Conservation (phyloP, 208 protist species). For the Phytomonas francai region DNA sequence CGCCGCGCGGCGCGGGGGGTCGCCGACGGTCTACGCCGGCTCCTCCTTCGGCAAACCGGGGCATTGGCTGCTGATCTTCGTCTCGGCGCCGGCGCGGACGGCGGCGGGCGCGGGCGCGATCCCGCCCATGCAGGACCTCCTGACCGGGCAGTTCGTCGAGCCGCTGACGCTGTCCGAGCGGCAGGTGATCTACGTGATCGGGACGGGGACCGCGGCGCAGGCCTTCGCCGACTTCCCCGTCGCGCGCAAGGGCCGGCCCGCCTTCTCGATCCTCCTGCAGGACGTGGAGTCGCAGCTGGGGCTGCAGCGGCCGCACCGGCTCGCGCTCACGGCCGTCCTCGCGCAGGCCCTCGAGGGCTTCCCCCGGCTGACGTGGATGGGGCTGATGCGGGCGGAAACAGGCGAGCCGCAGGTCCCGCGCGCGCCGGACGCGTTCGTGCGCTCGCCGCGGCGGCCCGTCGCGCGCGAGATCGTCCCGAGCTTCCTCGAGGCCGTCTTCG, state of each 20-base stretch:
- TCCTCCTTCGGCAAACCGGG: too few relatives aligned
- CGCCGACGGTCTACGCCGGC: slow-evolving; percentile 1
- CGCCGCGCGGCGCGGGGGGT: slow-evolving; percentile 17
- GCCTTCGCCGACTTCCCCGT: slow-evolving; percentile 66
- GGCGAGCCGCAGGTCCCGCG: slow-evolving; percentile 48
- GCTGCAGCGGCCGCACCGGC: slow-evolving; percentile 35
- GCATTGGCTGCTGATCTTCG: slow-evolving; percentile 54
- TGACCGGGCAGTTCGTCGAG: slow-evolving; percentile 85
- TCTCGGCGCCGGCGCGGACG: slow-evolving; percentile 56
- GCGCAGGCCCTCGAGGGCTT: slow-evolving; percentile 72
- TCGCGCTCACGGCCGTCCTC: slow-evolving; percentile 59
- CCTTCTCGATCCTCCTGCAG: slow-evolving; percentile 74
- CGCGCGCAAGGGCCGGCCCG: slow-evolving; percentile 59
- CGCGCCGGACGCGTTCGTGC: slow-evolving; percentile 39
- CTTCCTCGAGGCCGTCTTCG: slow-evolving; percentile 73
- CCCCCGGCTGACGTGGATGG: slow-evolving; percentile 84
- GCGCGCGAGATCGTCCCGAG: slow-evolving; percentile 71
- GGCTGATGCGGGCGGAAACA: slow-evolving; percentile 73
- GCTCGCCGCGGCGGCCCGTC: slow-evolving; percentile 62
- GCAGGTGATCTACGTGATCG: slow-evolving; percentile 82
- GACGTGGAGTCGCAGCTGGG: slow-evolving; percentile 82
- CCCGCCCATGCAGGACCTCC: slow-evolving; percentile 83
- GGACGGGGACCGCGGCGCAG: slow-evolving; percentile 64
- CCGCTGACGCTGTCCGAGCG: slow-evolving; percentile 64
- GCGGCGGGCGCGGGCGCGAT: slow-evolving; percentile 27